These are phyloP conservation scores for Helenozyma baotianmanensis DNA, from an alignment of 805 yeast genomes.

Conservation along the genomic window DNA sequence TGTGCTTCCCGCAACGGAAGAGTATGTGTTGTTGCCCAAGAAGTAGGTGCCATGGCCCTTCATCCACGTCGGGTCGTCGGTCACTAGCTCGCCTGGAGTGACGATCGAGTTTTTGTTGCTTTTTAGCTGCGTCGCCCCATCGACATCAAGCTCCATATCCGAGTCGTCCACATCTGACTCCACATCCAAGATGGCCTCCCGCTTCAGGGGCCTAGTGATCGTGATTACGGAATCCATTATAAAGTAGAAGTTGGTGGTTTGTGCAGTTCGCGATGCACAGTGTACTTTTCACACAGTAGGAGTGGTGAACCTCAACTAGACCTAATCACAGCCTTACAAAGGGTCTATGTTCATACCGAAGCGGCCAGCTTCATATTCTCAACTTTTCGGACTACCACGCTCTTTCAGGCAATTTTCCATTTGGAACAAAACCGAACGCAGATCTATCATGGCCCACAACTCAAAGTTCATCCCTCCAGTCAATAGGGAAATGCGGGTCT, in stretches of 20 bases:
- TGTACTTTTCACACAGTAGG: too few species aligned
- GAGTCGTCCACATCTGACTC: constrained; percentile 41
- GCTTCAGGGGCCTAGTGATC: constrained; percentile 28
- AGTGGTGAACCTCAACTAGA: too few species aligned
- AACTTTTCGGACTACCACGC: background rate
- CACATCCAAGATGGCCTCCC: constrained; percentile 9
- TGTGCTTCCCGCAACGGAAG: constrained; percentile 90
- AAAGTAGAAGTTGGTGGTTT: background rate
- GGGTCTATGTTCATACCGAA: too few species aligned
- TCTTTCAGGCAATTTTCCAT: background rate
- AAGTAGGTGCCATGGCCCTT: constrained; percentile 96
- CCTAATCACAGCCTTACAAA: too few species aligned
- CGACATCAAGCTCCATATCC: constrained; percentile 25
- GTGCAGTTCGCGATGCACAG: constrained; percentile 13
- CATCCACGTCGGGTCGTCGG: constrained; percentile 97
- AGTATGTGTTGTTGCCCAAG: constrained; percentile 67
- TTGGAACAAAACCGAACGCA: constrained; percentile 24
- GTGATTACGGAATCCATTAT: constrained; percentile 25
- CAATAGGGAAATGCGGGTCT: constrained; percentile 54
- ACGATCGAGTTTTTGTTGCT: constrained; percentile 43
- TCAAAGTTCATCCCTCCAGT: constrained; percentile 57
- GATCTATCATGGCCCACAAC: constrained; percentile 20
- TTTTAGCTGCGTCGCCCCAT: constrained; percentile 13
- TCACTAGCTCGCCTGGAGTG: constrained; percentile 95
- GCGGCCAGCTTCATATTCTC: background rate